Conservation (phyloP, 1,139 yeast genomes). For the Hanseniaspora gamundiae region DNA sequence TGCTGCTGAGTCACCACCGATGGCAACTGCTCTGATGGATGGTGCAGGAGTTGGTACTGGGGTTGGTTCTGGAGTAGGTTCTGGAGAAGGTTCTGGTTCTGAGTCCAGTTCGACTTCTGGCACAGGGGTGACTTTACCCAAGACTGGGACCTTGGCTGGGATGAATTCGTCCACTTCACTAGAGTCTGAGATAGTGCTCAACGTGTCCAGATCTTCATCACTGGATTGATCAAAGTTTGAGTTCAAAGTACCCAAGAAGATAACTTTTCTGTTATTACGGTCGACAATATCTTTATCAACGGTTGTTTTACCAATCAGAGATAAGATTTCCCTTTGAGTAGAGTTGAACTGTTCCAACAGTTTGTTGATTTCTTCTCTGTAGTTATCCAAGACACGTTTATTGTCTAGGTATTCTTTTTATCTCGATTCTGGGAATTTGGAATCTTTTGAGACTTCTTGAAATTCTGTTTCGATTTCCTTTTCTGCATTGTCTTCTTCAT, state of each 20-base stretch:
- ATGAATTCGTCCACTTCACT: slow-evolving; percentile 1
- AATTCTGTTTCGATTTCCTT: slow-evolving; percentile 5
- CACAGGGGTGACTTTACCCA: neutral
- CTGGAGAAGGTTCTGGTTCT: neutral
- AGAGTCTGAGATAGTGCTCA: neutral
- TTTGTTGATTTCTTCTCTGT: slow-evolving; percentile 4
- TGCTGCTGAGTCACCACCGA: neutral
- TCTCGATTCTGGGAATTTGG: slow-evolving; percentile 4
- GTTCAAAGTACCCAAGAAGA: neutral
- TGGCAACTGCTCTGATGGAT: neutral
- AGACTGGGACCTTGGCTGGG: neutral
- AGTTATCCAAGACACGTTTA: slow-evolving; percentile 1
- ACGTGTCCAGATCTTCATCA: neutral
- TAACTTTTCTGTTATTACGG: neutral
- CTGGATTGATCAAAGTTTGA: neutral
- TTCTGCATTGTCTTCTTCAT: slow-evolving; percentile 3
- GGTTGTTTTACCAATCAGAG: slow-evolving; percentile 1
- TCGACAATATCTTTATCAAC: slow-evolving; percentile 4
- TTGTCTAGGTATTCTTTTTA: slow-evolving; percentile 2
- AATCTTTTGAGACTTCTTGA: slow-evolving; percentile 3
- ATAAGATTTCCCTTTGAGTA: slow-evolving; percentile 1
- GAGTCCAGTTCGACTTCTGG: neutral
- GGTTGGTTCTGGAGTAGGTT: neutral
- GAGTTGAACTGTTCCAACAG: slow-evolving; percentile 1
- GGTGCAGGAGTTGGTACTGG: neutral